Conservation (phyloP, 768 basidiomycete species). For the Rickenella mellea region DNA sequence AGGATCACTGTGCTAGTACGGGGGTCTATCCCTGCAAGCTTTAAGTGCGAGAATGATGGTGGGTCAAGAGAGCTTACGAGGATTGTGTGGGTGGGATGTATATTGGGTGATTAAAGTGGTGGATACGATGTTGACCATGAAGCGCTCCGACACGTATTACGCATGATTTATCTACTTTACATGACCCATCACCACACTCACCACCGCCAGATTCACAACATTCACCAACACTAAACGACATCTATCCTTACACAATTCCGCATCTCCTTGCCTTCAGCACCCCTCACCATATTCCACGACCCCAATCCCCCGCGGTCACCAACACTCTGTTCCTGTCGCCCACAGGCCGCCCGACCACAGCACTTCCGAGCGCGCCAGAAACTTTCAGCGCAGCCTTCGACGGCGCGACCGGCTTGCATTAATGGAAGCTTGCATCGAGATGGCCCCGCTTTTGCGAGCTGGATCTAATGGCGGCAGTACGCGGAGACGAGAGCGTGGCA, state of each 20-base stretch:
- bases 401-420: slow-evolving; percentile 76
- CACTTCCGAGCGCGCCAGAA: slow-evolving; percentile 47
- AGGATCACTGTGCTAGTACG: slow-evolving; percentile 70
- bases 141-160: slow-evolving; percentile 60
- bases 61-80: slow-evolving; percentile 55
- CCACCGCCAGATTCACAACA: slow-evolving; percentile 36
- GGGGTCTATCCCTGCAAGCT: slow-evolving; percentile 67
- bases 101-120: slow-evolving; percentile 79
- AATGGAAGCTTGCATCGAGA: slow-evolving; percentile 57
- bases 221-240: too few species aligned
- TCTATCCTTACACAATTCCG: too few species aligned
- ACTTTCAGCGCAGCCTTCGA: slow-evolving; percentile 61
- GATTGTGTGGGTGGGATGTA: slow-evolving; percentile 77
- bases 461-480: too few species aligned
- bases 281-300: slow-evolving; percentile 54
- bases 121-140: slow-evolving; percentile 74
- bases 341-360: too few species aligned
- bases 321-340: slow-evolving; percentile 8
- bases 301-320: slow-evolving; percentile 38
- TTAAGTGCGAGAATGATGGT: slow-evolving; percentile 31
- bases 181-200: slow-evolving; percentile 11
- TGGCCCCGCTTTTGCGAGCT: slow-evolving; percentile 59
- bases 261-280: slow-evolving; percentile 46
- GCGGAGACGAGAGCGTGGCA: too few species aligned
- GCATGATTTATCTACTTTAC: slow-evolving; percentile 39